A percentile compares a stretch with the other conserved stretches of the same genome.
Evolutionary conservation across 345 rosid genomes (phyloP).

Genomic region (Populus euphratica): DNA sequence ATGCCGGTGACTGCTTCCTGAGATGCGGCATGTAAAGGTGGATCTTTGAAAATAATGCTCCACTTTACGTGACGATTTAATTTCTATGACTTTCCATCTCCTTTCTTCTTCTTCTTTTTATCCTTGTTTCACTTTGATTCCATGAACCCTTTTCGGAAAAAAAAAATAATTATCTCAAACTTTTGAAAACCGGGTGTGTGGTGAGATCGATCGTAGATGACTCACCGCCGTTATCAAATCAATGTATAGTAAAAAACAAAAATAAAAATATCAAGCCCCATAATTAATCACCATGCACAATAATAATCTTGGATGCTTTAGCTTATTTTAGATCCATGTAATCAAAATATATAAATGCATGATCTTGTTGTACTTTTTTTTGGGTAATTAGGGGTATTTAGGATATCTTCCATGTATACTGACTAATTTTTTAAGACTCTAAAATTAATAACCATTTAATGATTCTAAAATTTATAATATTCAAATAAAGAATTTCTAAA

Average conservation of each 20-base stretch:
- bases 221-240: background rate
- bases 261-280: background rate
- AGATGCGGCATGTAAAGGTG: background rate
- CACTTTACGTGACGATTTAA: background rate
- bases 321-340: background rate
- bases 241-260: background rate
- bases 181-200: slow-evolving; percentile 16
- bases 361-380: too few species aligned
- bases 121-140: background rate
- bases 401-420: fast-evolving
- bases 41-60: background rate
- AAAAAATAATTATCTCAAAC: background rate
- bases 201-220: slow-evolving; percentile 19
- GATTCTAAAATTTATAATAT: fast-evolving
- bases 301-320: background rate
- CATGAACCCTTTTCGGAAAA: slow-evolving; percentile 11
- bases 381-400: fast-evolving
- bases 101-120: background rate
- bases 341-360: too few species aligned
- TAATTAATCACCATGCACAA: background rate
- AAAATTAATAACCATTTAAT: fast-evolving
- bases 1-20: background rate
- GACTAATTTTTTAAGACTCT: fast-evolving
- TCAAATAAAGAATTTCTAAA: too few species aligned
- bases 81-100: background rate